phyloP scores from a whole-genome alignment of 768 basidiomycete species.

The Botryobasidium botryosum region DNA sequence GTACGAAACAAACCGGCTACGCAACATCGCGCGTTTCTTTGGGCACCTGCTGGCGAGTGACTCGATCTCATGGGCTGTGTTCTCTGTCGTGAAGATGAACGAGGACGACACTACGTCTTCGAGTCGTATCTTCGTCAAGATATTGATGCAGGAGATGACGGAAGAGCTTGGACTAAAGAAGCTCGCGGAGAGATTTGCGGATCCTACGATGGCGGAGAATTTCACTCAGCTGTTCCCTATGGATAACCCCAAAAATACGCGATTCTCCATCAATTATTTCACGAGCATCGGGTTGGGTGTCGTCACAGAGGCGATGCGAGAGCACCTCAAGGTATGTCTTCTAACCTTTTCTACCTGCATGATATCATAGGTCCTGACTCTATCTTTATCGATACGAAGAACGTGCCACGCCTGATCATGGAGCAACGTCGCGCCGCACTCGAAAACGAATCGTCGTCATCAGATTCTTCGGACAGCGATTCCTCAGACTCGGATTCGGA shows the following conservation, averaged over 20 bases:
- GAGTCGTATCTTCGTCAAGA: conserved; percentile 94
- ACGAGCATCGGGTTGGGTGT: conserved; percentile 84
- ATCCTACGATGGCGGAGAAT: conserved; percentile 56
- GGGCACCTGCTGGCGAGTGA: conserved; percentile 81
- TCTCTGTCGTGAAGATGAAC: conserved; percentile 78
- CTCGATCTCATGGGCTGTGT: conserved; percentile 72
- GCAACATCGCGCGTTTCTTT: conserved; percentile 94
- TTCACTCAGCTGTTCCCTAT: conserved; percentile 85
- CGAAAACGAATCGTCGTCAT: conserved; percentile 37
- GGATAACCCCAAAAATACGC: conserved; percentile 91
- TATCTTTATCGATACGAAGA: conserved; percentile 28
- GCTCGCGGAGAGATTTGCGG: conserved; percentile 79
- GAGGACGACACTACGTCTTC: conserved; percentile 96
- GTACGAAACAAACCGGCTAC: conserved; percentile 94
- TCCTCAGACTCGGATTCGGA: conserved; percentile 24
- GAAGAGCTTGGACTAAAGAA: conserved; percentile 82
- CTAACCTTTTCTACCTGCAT: not conserved
- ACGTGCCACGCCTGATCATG: conserved; percentile 83
- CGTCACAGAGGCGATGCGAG: conserved; percentile 92
- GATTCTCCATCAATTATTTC: conserved; percentile 96
- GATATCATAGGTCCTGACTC: not conserved
- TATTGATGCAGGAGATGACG: conserved; percentile 88
- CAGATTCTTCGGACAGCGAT: conserved; percentile 15
- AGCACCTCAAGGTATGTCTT: conserved; percentile 66
- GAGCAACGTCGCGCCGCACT: conserved; percentile 83